Conservation (phyloP, 2,329 filamentous ascomycete genomes). For the Graphilbum fragrans region DNA sequence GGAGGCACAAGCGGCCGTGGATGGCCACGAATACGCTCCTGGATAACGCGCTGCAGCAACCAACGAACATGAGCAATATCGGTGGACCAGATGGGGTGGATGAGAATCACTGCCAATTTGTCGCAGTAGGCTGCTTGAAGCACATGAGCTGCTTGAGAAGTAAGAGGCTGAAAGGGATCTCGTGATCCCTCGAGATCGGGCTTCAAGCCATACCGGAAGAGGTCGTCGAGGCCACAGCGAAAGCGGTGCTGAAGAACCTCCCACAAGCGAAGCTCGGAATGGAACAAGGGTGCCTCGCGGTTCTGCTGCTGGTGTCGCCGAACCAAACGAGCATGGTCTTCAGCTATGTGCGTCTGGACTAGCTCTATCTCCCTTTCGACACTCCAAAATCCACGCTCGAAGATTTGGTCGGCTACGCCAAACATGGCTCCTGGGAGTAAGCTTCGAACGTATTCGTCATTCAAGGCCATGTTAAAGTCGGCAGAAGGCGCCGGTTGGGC, state of each 20-base stretch:
- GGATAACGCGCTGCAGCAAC: slow-evolving; percentile 9
- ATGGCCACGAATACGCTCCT: slow-evolving; percentile 7
- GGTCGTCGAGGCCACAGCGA: slow-evolving; percentile 7
- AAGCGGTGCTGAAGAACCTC: slow-evolving; percentile 9
- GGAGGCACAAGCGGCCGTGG: slow-evolving; percentile 7
- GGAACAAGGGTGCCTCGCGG: background rate
- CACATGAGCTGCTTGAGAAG: too few species aligned
- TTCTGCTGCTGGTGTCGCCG: background rate
- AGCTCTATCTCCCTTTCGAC: slow-evolving; percentile 2
- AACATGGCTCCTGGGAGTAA: slow-evolving; percentile 7
- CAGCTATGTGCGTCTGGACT: background rate
- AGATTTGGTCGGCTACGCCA: slow-evolving; percentile 6
- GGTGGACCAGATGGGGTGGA: slow-evolving; percentile 8
- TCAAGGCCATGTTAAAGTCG: background rate
- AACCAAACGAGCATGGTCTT: background rate
- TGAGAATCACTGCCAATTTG: slow-evolving; percentile 7
- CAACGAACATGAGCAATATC: slow-evolving; percentile 7
- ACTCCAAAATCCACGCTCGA: slow-evolving; percentile 7
- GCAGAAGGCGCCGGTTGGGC: too few species aligned
- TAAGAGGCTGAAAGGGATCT: too few species aligned
- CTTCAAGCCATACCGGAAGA: slow-evolving; percentile 11
- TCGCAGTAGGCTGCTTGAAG: slow-evolving; percentile 1
- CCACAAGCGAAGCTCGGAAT: slow-evolving; percentile 8
- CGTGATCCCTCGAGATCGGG: background rate
- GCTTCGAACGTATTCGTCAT: slow-evolving; percentile 3